Percentiles rank a stretch among this genome's conserved stretches.
Conservation (phyloP, 2,329 filamentous ascomycete genomes). For the Curvularia lunata region DNA sequence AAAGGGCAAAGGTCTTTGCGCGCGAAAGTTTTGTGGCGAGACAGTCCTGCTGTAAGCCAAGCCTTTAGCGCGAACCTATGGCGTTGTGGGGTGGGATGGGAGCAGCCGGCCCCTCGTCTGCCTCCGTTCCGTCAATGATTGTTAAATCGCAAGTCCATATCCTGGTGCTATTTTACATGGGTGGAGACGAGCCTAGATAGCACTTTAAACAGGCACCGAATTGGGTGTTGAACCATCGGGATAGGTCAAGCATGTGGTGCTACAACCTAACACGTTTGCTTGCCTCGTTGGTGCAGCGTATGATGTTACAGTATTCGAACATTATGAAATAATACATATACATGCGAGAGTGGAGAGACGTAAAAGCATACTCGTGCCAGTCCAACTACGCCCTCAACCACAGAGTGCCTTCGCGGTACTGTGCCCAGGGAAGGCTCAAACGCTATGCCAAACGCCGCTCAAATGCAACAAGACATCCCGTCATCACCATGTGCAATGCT, state of each 20-base stretch:
- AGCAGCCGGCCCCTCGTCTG: neutral
- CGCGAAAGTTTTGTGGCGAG: constrained; percentile 26
- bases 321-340: constrained; percentile 16
- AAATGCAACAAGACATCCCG: constrained; percentile 24
- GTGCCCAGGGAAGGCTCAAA: constrained; percentile 17
- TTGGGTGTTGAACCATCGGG: neutral
- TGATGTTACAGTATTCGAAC: constrained; percentile 29
- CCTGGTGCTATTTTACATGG: no score
- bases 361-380: constrained; percentile 13
- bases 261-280: neutral
- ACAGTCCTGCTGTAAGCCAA: constrained; percentile 17
- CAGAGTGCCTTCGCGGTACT: constrained; percentile 16
- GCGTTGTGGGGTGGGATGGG: constrained; percentile 12
- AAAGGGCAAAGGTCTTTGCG: constrained; percentile 10
- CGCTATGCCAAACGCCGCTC: constrained; percentile 35
- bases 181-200: neutral
- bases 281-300: neutral
- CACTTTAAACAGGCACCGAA: neutral
- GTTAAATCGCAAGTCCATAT: neutral
- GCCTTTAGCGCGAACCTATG: constrained; percentile 17
- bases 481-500: constrained; percentile 1
- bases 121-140: neutral
- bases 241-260: neutral
- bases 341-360: constrained; percentile 27
- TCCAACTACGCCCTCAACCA: constrained; percentile 6